Conservation (phyloP, 1,284 basidiomycete species). For the Ceratobasidium sp. region DNA sequence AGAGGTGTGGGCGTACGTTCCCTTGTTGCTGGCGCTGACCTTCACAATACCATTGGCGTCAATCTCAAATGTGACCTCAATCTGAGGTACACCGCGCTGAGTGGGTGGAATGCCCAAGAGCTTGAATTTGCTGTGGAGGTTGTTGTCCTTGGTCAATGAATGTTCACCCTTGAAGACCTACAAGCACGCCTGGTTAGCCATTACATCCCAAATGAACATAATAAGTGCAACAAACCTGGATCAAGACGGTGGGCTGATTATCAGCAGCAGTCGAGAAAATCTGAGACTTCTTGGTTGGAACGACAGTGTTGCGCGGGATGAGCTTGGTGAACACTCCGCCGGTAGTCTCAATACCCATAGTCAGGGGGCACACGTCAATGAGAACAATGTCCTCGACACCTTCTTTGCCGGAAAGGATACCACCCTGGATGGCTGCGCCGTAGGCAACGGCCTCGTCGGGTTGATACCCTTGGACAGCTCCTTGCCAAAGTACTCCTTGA, state of each 20-base stretch:
- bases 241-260: constrained; percentile 91
- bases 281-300: constrained; percentile 97
- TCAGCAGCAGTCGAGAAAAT: constrained; percentile 98
- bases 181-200: constrained; percentile 42
- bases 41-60: constrained; percentile 60
- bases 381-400: constrained; percentile 87
- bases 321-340: constrained; percentile 99
- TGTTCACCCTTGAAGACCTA: constrained; percentile 94
- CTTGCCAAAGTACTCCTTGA: constrained; percentile 95
- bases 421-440: constrained; percentile 97
- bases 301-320: constrained; percentile 95
- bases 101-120: constrained; percentile 66
- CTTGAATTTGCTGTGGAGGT: constrained; percentile 84
- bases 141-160: constrained; percentile 97
- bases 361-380: constrained; percentile 94
- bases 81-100: constrained; percentile 62
- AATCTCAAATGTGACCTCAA: constrained; percentile 57
- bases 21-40: constrained; percentile 58
- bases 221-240: constrained; percentile 59
- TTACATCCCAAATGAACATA: constrained; percentile 50
- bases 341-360: constrained; percentile 97
- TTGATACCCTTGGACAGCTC: constrained; percentile 94
- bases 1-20: background rate
- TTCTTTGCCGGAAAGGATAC: constrained; percentile 91
- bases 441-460: constrained; percentile 95